Percentiles rank a stretch among this genome's conserved stretches.
These are phyloP conservation scores for Russula sp. DNA, from an alignment of 768 basidiomycete species.

Conservation along the genomic window DNA sequence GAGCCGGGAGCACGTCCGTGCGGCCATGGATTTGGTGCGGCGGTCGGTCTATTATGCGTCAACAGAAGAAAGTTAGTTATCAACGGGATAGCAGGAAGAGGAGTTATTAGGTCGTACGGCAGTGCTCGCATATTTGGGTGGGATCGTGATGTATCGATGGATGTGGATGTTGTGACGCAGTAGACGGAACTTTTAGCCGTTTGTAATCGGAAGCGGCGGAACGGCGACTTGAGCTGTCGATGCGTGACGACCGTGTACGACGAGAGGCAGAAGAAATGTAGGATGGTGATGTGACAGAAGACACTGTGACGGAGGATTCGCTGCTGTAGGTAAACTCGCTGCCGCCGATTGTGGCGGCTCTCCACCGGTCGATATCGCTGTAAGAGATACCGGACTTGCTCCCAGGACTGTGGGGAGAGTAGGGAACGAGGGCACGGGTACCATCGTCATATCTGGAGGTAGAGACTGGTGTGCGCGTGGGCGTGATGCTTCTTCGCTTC, in stretches of 20 bases:
- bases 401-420: conserved; percentile 16
- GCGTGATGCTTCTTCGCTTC: conserved; percentile 23
- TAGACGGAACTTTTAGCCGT: conserved; percentile 5
- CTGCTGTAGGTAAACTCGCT: conserved; percentile 27
- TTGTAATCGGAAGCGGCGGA: conserved; percentile 4
- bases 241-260: conserved; percentile 16
- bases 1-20: conserved; percentile 30
- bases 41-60: conserved; percentile 17
- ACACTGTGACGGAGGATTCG: conserved; percentile 25
- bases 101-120: conserved; percentile 11
- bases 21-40: conserved; percentile 28
- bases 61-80: not conserved
- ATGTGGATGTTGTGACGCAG: conserved; percentile 2
- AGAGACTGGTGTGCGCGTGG: conserved; percentile 18
- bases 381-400: conserved; percentile 24
- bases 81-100: not conserved
- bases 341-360: conserved; percentile 9
- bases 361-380: conserved; percentile 26
- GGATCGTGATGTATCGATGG: conserved; percentile 15
- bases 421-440: conserved; percentile 14
- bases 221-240: conserved; percentile 9
- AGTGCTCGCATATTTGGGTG: conserved; percentile 20
- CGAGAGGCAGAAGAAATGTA: conserved; percentile 15
- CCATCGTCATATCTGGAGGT: conserved; percentile 1
- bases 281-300: conserved; percentile 20